Base-by-base conservation (phyloP, 768 basidiomycete genomes). In the button mushroom (Agaricus bisporus) region DNA sequence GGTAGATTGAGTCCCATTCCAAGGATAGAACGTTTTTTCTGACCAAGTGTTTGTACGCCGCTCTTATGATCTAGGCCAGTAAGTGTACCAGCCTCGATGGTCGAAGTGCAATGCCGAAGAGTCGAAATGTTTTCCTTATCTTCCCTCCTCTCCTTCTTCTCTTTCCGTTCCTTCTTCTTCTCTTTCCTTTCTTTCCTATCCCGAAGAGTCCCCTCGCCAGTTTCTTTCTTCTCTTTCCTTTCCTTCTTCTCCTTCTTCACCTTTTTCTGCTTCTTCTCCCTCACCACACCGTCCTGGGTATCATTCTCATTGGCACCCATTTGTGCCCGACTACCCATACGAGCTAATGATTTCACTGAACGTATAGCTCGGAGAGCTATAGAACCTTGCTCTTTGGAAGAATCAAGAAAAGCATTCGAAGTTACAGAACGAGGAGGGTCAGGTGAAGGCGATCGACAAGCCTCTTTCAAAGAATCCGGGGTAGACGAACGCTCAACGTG, bases 351-450 rank as follows among this genome's bases (percentile, higher is more conserved):
- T 25, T 83, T 75, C 59, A 92, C 82, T 12, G 83, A 85, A 41
- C 85, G 75, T 72, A 91, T 91, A 4, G 89, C 89, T 5, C 89
- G 79, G 26, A 91, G 54, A 0, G 89, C 89, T 41, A 91, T 86
- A 0, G 86, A 88, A 28, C 77, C 80, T 26, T 78, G 77, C 26
- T 56, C 60, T 35, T 51, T 54, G 2, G 62, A 71, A 17, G 71
- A 71, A 2, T 72, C 72, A 22, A 73, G 68, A 0, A 76, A 53
- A 10, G 71, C 71, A 17, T 64, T 69, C 6, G 66, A 47, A 1
- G 70, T 71, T n/a, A 67, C 68, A 12, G 71, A 67, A 35, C 64
- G 66, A 0, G 66, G 57, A 11, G 57, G 49, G 4, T 44, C 39
- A 7, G 55, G 58, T 10, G 58, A 56, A 1, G 54, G 28, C 25